phyloP scores from a whole-genome alignment of 495 filamentous ascomycete species.

The Glonium stellatum region DNA sequence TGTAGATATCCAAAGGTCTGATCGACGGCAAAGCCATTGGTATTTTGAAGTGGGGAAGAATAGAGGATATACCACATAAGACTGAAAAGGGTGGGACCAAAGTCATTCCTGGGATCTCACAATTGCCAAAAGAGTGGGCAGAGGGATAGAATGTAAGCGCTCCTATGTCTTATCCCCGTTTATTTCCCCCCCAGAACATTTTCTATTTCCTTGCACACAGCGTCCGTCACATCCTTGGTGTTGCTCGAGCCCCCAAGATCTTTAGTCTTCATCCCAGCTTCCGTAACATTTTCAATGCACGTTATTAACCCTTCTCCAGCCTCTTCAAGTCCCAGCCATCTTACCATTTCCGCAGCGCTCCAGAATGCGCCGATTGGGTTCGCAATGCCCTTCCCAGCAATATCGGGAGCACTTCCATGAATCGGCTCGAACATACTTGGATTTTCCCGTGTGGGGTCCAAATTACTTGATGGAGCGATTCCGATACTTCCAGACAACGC shows the following conservation, averaged over 20 bases:
- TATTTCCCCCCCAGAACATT: slow-evolving; percentile 24
- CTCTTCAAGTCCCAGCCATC: slow-evolving; percentile 53
- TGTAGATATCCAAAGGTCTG: slow-evolving; percentile 13
- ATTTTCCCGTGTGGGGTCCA: slow-evolving; percentile 54
- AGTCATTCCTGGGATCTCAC: slow-evolving; percentile 5
- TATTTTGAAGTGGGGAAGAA: slow-evolving; percentile 7
- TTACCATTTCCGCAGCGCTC: slow-evolving; percentile 62
- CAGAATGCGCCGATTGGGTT: slow-evolving; percentile 68
- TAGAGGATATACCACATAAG: slow-evolving; percentile 8
- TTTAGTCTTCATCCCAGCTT: slow-evolving; percentile 50
- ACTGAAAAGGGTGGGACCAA: slow-evolving; percentile 12
- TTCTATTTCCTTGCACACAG: slow-evolving; percentile 53
- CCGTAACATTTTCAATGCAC: slow-evolving; percentile 55
- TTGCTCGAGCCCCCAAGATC: slow-evolving; percentile 52
- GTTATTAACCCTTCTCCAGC: slow-evolving; percentile 51
- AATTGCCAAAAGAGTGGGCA: background rate
- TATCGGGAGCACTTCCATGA: slow-evolving; percentile 63
- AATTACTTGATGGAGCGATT: slow-evolving; percentile 52
- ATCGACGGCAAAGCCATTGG: slow-evolving; percentile 21
- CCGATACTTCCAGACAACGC: slow-evolving; percentile 37
- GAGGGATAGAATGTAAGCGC: background rate
- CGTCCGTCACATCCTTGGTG: slow-evolving; percentile 56
- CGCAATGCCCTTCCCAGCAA: slow-evolving; percentile 63
- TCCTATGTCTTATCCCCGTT: background rate
- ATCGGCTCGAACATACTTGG: slow-evolving; percentile 65